phyloP scores from a whole-genome alignment of 1,284 basidiomycete species.

The Neotropicomus parvogracilis region DNA sequence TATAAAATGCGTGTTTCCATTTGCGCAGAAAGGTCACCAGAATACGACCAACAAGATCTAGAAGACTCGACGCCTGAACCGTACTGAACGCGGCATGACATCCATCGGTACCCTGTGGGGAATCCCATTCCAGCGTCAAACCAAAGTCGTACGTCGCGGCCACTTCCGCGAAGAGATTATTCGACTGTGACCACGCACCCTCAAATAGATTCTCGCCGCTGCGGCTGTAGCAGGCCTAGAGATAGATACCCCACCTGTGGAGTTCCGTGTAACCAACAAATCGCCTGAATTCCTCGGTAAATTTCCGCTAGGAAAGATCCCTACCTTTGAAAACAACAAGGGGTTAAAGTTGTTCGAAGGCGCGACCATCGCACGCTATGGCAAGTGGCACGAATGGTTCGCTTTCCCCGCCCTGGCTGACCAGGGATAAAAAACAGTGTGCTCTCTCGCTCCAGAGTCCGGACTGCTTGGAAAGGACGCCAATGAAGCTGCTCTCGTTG shows the following conservation, averaged over 20 bases:
- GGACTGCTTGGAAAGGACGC: constrained; percentile 46
- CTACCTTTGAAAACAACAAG: constrained; percentile 50
- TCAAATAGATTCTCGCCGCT: constrained; percentile 23
- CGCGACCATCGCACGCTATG: constrained; percentile 55
- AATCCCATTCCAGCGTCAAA: constrained; percentile 23
- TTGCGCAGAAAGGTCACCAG: not conserved
- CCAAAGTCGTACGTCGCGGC: constrained; percentile 24
- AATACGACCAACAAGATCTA: not conserved
- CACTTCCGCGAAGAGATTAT: not conserved
- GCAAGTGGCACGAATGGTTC: constrained; percentile 38
- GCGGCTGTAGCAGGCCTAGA: constrained; percentile 28
- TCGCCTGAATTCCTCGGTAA: constrained; percentile 45
- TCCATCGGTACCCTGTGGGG: constrained; percentile 27
- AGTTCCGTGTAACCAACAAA: constrained; percentile 37
- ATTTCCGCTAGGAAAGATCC: constrained; percentile 50
- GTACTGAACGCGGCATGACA: constrained; percentile 14
- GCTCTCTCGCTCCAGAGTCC: constrained; percentile 48
- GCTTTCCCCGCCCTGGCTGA: not conserved
- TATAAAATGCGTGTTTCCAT: not conserved
- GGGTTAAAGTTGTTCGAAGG: constrained; percentile 53
- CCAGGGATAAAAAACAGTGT: constrained; percentile 35
- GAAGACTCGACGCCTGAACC: not conserved
- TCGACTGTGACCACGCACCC: not conserved
- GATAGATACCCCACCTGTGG: constrained; percentile 21
- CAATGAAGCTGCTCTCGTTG: constrained; percentile 48